These are phyloP conservation scores for Hysterangium stoloniferum DNA, from an alignment of 768 basidiomycete species.

Conservation along the genomic window DNA sequence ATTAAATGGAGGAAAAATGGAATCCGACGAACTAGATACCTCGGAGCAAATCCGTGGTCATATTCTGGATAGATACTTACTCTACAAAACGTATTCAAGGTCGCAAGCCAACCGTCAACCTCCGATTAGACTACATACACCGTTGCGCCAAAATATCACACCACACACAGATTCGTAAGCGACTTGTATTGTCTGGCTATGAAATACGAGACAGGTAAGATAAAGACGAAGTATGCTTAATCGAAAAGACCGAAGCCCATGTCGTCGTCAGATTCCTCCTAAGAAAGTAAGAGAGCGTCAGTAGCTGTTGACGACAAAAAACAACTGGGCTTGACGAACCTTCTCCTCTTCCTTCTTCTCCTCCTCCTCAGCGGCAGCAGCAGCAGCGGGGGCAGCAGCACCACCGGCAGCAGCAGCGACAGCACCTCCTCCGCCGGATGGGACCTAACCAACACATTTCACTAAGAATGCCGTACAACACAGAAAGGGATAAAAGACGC, in stretches of 20 bases:
- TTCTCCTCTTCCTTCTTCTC: slow-evolving; percentile 85
- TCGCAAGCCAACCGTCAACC: no score
- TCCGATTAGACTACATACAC: no score
- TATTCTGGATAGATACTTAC: no score
- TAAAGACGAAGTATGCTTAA: slow-evolving; percentile 32
- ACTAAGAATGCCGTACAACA: slow-evolving; percentile 6
- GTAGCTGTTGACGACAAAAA: background rate
- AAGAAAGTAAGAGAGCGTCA: slow-evolving; percentile 11
- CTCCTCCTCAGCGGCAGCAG: slow-evolving; percentile 72
- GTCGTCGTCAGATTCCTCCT: slow-evolving; percentile 96
- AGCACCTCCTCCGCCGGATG: slow-evolving; percentile 66
- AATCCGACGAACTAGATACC: no score
- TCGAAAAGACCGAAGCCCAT: slow-evolving; percentile 99
- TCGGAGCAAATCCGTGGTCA: no score
- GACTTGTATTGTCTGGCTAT: no score
- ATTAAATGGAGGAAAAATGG: no score
- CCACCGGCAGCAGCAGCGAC: slow-evolving; percentile 47
- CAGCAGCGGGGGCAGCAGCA: slow-evolving; percentile 46
- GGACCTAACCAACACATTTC: no score
- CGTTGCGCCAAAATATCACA: no score
- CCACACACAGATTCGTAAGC: no score
- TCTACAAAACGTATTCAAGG: no score
- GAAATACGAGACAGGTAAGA: background rate
- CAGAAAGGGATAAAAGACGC: slow-evolving; percentile 21
- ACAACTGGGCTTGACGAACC: slow-evolving; percentile 34